phyloP scores from a whole-genome alignment of 306 rosid species.

The Citrullus mucosospermus region DNA sequence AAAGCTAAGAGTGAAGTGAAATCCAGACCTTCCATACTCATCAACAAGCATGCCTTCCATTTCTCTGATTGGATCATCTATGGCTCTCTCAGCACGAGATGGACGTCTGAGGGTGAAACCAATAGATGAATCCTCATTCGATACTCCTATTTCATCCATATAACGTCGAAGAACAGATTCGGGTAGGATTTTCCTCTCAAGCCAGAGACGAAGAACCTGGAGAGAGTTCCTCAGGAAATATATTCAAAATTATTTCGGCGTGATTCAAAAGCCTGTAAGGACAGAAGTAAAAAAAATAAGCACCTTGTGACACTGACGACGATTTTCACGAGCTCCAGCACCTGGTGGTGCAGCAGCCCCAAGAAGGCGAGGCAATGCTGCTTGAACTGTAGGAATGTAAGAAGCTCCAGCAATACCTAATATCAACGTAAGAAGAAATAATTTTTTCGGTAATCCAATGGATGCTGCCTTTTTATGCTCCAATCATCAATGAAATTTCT shows the following conservation, averaged over 20 bases:
- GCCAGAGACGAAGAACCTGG: constrained; percentile 96
- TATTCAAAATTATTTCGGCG: neutral
- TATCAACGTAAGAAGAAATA: constrained; percentile 9
- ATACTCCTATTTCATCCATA: constrained; percentile 85
- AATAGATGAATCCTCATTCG: constrained; percentile 62
- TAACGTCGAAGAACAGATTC: constrained; percentile 70
- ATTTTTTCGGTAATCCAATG: neutral
- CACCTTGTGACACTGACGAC: constrained; percentile 98
- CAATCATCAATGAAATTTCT: neutral
- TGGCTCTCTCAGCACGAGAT: constrained; percentile 87
- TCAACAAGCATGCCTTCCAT: constrained; percentile 99
- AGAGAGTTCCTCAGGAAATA: neutral
- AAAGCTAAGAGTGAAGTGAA: neutral
- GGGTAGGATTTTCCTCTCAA: constrained; percentile 88
- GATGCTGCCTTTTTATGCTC: neutral
- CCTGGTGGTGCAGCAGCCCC: constrained; percentile 99
- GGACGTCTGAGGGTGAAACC: constrained; percentile 80
- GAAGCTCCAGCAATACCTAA: constrained; percentile 97
- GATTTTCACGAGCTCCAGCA: constrained; percentile 85
- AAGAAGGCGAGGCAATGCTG: constrained; percentile 92
- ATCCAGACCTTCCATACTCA: constrained; percentile 90
- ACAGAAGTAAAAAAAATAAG: neutral
- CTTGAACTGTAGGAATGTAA: constrained; percentile 84
- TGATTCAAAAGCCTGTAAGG: neutral
- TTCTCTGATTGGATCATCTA: constrained; percentile 98